Conservation (phyloP, 495 filamentous ascomycete genomes). For the Tuber melanosporum region DNA sequence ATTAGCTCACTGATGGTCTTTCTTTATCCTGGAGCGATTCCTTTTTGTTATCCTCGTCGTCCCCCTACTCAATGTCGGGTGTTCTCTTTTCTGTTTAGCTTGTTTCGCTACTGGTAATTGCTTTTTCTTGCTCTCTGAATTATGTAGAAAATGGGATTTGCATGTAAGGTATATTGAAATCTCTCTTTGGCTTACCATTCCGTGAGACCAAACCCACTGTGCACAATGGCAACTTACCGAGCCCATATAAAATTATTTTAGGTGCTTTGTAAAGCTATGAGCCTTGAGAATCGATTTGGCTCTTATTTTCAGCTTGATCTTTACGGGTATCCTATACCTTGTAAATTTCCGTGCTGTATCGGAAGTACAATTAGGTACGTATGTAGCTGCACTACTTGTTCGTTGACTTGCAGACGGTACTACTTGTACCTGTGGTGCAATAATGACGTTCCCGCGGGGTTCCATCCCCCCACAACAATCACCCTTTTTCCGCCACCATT, state of each 20-base stretch:
- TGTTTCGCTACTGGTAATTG: background rate
- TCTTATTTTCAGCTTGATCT: background rate
- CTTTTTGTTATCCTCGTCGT: background rate
- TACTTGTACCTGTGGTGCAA: constrained; percentile 12
- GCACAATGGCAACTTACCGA: background rate
- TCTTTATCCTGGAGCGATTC: background rate
- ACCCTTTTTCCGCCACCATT: constrained; percentile 7
- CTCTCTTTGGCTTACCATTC: background rate
- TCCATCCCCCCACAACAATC: background rate
- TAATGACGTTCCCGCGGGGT: constrained; percentile 20
- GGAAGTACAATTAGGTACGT: background rate
- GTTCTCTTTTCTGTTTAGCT: background rate
- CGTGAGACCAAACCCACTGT: background rate
- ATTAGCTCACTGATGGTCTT: background rate
- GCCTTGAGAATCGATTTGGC: background rate
- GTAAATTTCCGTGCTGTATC: background rate
- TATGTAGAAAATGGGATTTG: constrained; percentile 5
- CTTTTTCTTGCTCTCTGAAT: background rate
- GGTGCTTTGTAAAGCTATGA: background rate
- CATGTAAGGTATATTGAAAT: background rate
- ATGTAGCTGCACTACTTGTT: too few species aligned
- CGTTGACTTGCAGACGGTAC: background rate
- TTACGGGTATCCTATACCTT: background rate
- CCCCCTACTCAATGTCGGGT: background rate
- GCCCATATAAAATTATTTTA: background rate